phyloP scores from a whole-genome alignment of 129 eudicot species.

The Oenanthe sinensis region DNA sequence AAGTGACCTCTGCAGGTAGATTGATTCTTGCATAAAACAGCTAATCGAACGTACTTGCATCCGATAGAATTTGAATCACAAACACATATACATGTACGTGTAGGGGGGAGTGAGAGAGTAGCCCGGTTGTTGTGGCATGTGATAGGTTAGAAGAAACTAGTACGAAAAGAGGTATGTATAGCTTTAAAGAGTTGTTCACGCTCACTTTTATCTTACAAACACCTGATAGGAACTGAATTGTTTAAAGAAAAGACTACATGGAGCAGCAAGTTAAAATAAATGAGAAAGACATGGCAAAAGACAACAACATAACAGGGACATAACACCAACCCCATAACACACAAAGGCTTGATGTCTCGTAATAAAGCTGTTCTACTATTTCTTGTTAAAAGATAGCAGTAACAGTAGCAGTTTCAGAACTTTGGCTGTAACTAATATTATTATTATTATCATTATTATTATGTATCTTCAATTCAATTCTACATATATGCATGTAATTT shows the following conservation, averaged over 20 bases:
- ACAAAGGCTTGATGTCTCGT: slow-evolving; percentile 6
- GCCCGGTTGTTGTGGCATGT: slow-evolving; percentile 1
- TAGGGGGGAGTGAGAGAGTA: not conserved
- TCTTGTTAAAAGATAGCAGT: not conserved
- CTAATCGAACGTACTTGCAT: not conserved
- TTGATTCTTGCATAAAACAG: not conserved
- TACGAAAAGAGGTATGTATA: not conserved
- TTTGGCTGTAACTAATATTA: not conserved
- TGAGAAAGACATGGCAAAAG: not conserved
- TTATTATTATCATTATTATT: not conserved
- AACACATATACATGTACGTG: not conserved
- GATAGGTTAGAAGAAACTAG: not conserved
- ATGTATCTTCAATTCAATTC: not conserved
- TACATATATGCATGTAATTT: not conserved
- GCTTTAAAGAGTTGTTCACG: slow-evolving; percentile 7
- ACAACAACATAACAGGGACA: slow-evolving; percentile 1
- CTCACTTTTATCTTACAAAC: slow-evolving; percentile 6
- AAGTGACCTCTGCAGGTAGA: not conserved
- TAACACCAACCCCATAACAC: not conserved
- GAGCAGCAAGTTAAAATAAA: slow-evolving; percentile 2
- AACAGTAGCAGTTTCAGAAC: slow-evolving; percentile 2
- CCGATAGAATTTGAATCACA: not conserved
- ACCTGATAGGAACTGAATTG: slow-evolving; percentile 4
- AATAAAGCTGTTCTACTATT: not conserved
- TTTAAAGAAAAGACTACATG: not conserved